Base-by-base conservation (phyloP, 371 early-diverging fungal species). In the Chytridiales sp. region DNA sequence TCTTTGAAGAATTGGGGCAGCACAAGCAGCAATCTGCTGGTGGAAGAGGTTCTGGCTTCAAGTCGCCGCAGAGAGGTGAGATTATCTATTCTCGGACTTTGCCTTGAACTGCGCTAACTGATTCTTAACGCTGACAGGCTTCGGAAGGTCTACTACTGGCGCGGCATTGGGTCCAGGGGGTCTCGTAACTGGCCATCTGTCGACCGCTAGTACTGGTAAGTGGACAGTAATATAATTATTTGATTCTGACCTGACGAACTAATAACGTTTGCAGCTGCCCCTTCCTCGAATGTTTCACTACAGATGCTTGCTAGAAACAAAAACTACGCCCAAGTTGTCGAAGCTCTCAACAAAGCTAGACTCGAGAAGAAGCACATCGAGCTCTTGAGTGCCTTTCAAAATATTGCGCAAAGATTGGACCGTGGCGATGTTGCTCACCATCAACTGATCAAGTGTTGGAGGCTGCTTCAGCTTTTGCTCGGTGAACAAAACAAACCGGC, bases 1-100 rank as follows among this genome's bases (percentile, higher is more conserved):
- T 91, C 34, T 85, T 91, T 58, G 85, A 87, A 63, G 88, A 91
- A 64, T 72, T 86, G 27, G 91, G 90, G n/a, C 68, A 71, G 50
- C 72, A 69, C 4, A 47, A 50, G 35, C 48, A 40, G 19, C 36
- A 29, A 31, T 6, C 24, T 3, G 8, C 40, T 22, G 31, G 30
- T 4, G 24, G 36, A 46, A n/a, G n/a, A n/a, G n/a, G n/a, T n/a
- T n/a, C n/a, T n/a, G 24, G 39, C 41, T 4, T 60, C 39, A 47
- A 31, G 46, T 36, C 40, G 36, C 19, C 57, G 9, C 22, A 41
- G 36, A 24, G 54, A 66, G 40, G 54, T 54, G 22, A 30, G 54
- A 27, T 44, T 44, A 9, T 9, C 38, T 38, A 38, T 38, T 38
- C 17, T 38, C 38, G 38, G 17, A 38, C 17, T 9, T 38, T 38